phyloP scores from a whole-genome alignment of 768 basidiomycete genomes.

The Mycena maculata region DNA sequence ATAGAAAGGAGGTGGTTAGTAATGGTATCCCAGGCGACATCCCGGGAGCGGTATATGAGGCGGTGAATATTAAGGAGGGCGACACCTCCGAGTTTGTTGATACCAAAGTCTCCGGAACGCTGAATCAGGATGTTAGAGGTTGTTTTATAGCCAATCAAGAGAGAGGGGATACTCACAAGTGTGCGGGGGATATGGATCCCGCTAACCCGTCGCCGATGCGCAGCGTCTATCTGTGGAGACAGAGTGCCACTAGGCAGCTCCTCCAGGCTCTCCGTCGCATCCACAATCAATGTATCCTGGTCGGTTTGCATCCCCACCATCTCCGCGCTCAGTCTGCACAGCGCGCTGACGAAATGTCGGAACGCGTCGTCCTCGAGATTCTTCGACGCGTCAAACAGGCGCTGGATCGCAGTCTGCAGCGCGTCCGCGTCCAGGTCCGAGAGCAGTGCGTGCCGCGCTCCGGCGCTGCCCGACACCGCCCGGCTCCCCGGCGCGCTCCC shows the following conservation, averaged over 20 bases:
- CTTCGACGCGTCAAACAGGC: constrained; percentile 88
- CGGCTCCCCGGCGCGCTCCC: constrained; percentile 49
- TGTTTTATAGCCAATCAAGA: neutral
- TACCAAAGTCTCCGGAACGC: constrained; percentile 95
- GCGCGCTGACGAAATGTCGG: constrained; percentile 75
- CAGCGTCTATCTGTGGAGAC: constrained; percentile 54
- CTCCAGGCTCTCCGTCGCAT: constrained; percentile 49
- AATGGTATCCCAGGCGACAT: constrained; percentile 86
- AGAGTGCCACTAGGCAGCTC: constrained; percentile 50
- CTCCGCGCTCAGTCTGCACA: constrained; percentile 89
- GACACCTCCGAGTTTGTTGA: constrained; percentile 85
- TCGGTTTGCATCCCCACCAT: constrained; percentile 92
- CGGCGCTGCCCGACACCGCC: constrained; percentile 48
- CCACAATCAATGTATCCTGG: constrained; percentile 44
- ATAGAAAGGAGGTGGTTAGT: constrained; percentile 85
- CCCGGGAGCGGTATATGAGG: constrained; percentile 83
- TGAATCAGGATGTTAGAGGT: constrained; percentile 44
- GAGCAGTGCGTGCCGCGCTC: constrained; percentile 70
- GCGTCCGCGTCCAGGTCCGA: constrained; percentile 82
- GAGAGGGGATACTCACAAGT: constrained; percentile 59
- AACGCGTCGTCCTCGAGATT: constrained; percentile 88
- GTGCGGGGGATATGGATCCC: constrained; percentile 89
- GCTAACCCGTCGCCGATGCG: constrained; percentile 80
- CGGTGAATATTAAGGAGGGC: constrained; percentile 88
- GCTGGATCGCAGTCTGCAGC: constrained; percentile 78